Conservation (phyloP, 1,284 basidiomycete genomes). For the Puccinia horiana region DNA sequence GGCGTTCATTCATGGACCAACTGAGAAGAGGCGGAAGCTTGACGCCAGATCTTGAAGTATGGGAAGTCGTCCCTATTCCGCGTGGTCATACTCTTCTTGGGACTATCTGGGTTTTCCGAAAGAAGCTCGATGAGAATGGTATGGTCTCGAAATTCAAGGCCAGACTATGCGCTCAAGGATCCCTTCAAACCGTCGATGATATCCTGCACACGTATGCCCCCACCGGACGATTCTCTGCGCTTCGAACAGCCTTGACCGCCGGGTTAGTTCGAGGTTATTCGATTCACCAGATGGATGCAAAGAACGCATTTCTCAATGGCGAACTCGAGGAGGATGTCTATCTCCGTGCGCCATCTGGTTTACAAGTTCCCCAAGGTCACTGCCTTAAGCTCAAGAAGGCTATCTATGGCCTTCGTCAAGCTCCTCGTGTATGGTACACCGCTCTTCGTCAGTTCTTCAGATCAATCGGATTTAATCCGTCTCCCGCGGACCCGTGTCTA, state of each 20-base stretch:
- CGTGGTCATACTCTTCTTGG: background rate
- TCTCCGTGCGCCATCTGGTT: background rate
- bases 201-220: background rate
- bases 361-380: background rate
- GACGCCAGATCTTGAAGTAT: background rate
- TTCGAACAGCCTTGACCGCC: no score
- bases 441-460: background rate
- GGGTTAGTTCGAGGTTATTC: background rate
- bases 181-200: background rate
- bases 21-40: background rate
- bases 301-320: conserved; percentile 8
- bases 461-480: background rate
- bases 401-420: conserved; percentile 24
- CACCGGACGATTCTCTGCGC: background rate
- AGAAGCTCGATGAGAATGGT: no score
- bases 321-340: background rate
- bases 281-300: conserved; percentile 7
- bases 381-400: background rate
- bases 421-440: background rate
- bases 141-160: conserved; percentile 33
- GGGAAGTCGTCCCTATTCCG: conserved; percentile 8
- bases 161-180: background rate
- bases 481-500: conserved; percentile 2
- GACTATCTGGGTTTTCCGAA: conserved; percentile 15
- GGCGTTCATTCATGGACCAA: background rate